Base-by-base conservation (phyloP, 345 rosid genomes). In the Acer negundo region DNA sequence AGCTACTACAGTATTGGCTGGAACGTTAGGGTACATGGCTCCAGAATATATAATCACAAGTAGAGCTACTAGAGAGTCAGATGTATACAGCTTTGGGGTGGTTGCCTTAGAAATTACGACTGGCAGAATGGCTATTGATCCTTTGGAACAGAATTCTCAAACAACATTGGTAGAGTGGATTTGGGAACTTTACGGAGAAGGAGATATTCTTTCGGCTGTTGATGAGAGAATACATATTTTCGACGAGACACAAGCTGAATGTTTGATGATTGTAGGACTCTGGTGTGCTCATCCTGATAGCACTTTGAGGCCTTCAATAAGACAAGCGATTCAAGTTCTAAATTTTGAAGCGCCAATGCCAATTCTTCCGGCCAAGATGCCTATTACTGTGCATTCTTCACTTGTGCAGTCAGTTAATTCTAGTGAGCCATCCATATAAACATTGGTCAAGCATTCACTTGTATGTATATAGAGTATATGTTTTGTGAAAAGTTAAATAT, bases 11-110 rank as follows among this genome's bases (percentile, higher is more conserved):
- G 80, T 83, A 0, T 68, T 86, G 69, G 85, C 83, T 6, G 88
- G 89, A 35, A 88, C 89, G 6, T 73, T 84, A 22, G 88, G 91
- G 3, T 86, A 88, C 80, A 74, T 87, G 85, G 85, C 89, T 22
- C 84, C 86, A 3, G 86, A 82, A 28, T 75, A 80, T 28, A 79
- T 84, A 11, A 80, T 76, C 65, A 64, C 77, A 44, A 75, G 85
- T 23, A 71, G 67, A 44, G 84, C 85, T 8, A 82, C 86, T 59
- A 81, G 82, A 70, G 88, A 80, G 23, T 83, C 87, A 0, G 88
- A 86, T 75, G 75, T 82, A 4, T 88, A 79, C 20, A 86, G 89
- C 74, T 88, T 84, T 31, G 85, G 89, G 0, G 76, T 81, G 3
- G 88, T 86, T 20, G 74, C 79, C 12, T 58, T 88, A 58, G 88